These are phyloP conservation scores for Saccharomyces hybrid DNA, from an alignment of 1,139 yeast species.

Conservation along the genomic window DNA sequence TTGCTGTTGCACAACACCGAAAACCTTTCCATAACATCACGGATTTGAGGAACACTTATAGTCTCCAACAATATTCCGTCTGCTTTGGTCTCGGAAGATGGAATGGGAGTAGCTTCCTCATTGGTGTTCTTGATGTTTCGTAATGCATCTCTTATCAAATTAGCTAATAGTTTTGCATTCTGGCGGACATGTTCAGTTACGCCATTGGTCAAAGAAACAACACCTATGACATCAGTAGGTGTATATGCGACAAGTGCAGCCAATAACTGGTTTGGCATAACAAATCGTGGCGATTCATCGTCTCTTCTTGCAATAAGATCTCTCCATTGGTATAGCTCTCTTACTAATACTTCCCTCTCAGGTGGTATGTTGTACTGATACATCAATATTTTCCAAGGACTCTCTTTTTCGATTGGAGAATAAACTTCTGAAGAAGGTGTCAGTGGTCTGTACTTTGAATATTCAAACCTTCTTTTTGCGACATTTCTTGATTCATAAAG, in stretches of 20 bases:
- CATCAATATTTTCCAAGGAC: conserved; percentile 56
- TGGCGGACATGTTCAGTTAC: conserved; percentile 52
- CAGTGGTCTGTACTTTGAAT: conserved; percentile 51
- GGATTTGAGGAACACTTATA: background rate
- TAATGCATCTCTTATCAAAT: conserved; percentile 37
- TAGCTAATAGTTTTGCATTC: conserved; percentile 51
- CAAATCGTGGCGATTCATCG: conserved; percentile 79
- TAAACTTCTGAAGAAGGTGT: conserved; percentile 35
- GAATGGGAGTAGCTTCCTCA: conserved; percentile 4
- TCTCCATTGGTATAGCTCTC: conserved; percentile 72
- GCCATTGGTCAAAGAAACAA: conserved; percentile 45
- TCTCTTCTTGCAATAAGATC: conserved; percentile 62
- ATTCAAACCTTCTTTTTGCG: conserved; percentile 77
- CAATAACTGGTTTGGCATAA: conserved; percentile 77
- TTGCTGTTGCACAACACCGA: background rate
- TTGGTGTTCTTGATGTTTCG: conserved; percentile 15
- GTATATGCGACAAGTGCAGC: conserved; percentile 51
- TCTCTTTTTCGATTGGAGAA: conserved; percentile 43
- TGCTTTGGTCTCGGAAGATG: background rate
- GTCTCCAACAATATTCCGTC: background rate
- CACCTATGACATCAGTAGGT: conserved; percentile 55
- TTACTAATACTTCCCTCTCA: conserved; percentile 50
- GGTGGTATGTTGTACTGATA: conserved; percentile 58
- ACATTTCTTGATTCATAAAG: conserved; percentile 72
- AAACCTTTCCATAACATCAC: background rate